These are phyloP conservation scores for Neurospora crassa DNA, from an alignment of 2,329 filamentous ascomycete genomes.

Conservation along the genomic window DNA sequence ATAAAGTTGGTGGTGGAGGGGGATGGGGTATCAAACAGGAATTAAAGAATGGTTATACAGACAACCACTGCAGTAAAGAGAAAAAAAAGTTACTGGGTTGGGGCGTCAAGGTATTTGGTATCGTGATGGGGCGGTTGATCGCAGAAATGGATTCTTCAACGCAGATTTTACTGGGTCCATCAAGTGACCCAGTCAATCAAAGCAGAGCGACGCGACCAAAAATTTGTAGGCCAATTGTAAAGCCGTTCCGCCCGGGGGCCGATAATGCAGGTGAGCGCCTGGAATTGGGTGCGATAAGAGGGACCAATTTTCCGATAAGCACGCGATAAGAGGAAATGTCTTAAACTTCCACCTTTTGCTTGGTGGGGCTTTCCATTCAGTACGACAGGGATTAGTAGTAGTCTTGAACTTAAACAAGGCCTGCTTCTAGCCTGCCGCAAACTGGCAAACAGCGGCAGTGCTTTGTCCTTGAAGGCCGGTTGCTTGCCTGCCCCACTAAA, in stretches of 20 bases:
- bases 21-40: not conserved
- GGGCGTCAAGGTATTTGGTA: not conserved
- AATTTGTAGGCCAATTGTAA: constrained; percentile 19
- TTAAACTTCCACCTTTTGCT: not conserved
- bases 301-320: not conserved
- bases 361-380: not conserved
- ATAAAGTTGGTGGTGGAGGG: not conserved
- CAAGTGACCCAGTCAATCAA: constrained; percentile 2
- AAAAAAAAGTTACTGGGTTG: not conserved
- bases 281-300: not conserved
- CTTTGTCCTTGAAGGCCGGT: not conserved
- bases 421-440: not conserved
- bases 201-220: constrained; percentile 7
- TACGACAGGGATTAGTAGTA: not conserved
- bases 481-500: constrained; percentile 11
- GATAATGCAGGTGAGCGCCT: not conserved
- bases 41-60: not conserved
- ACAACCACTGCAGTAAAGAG: not conserved
- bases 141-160: constrained; percentile 4
- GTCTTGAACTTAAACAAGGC: not conserved
- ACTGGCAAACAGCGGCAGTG: not conserved
- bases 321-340: not conserved
- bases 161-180: constrained; percentile 13
- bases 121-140: not conserved
- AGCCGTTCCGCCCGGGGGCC: constrained; percentile 7